Evolutionary conservation across 805 yeast species (phyloP).

Genomic region (Nakazawaea wyomingensis): DNA sequence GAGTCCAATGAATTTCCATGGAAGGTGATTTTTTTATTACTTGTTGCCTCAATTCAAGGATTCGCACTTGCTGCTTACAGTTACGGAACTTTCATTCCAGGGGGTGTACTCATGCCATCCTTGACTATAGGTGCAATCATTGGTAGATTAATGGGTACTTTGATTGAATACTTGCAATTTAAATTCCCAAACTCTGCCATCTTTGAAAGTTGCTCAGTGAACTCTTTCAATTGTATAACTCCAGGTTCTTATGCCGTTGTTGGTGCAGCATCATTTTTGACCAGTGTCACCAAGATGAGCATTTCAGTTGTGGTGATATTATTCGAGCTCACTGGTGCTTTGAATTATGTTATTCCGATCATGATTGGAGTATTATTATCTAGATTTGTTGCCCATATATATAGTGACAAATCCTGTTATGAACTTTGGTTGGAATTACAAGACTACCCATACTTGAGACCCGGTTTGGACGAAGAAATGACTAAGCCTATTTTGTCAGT

Average conservation of each 20-base stretch:
- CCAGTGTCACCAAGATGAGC: slow-evolving; percentile 78
- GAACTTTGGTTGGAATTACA: slow-evolving; percentile 47
- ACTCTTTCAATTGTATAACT: slow-evolving; percentile 49
- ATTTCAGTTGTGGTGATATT: slow-evolving; percentile 75
- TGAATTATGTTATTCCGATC: slow-evolving; percentile 76
- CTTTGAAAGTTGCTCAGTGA: slow-evolving; percentile 35
- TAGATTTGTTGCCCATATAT: slow-evolving; percentile 63
- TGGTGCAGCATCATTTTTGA: slow-evolving; percentile 78
- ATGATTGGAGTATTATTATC: slow-evolving; percentile 79
- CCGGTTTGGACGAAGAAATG: slow-evolving; percentile 30
- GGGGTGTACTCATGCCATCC: slow-evolving; percentile 63
- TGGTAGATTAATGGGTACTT: slow-evolving; percentile 52
- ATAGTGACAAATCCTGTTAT: slow-evolving; percentile 57
- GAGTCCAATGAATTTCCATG: slow-evolving; percentile 32
- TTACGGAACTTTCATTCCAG: slow-evolving; percentile 64
- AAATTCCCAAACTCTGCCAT: slow-evolving; percentile 30
- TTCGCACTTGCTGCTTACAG: slow-evolving; percentile 60
- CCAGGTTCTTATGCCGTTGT: slow-evolving; percentile 88
- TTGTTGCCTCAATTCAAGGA: slow-evolving; percentile 43
- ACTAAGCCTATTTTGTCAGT: slow-evolving; percentile 33
- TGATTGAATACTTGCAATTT: slow-evolving; percentile 44
- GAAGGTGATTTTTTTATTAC: slow-evolving; percentile 22
- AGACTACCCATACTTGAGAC: slow-evolving; percentile 36
- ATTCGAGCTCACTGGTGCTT: slow-evolving; percentile 83
- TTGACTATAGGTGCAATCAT: slow-evolving; percentile 55